Evolutionary conservation across 306 rosid species (phyloP).

Genomic region (Acacia confusa): DNA sequence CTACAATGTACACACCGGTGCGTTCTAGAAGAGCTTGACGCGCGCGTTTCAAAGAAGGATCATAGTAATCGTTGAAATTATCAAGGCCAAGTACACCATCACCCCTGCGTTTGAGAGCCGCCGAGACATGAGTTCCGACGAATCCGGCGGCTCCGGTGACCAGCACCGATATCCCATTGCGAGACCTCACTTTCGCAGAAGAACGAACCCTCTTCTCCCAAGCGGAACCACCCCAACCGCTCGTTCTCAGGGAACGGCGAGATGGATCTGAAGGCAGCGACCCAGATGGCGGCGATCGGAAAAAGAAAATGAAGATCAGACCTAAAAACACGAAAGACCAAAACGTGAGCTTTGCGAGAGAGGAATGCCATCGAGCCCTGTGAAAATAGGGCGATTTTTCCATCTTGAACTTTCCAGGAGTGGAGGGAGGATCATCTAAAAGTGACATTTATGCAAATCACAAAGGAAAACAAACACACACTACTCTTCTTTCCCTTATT

Average conservation of each 20-base stretch:
- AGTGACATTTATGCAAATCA: conserved; percentile 61
- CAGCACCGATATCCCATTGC: conserved; percentile 66
- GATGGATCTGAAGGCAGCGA: conserved; percentile 62
- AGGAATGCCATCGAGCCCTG: conserved; percentile 73
- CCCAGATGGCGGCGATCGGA: conserved; percentile 62
- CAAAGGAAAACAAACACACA: conserved; percentile 32
- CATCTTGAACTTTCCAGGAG: conserved; percentile 95
- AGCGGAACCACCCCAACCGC: conserved; percentile 80
- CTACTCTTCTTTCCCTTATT: conserved; percentile 16
- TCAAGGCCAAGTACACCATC: conserved; percentile 88
- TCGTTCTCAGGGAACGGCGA: conserved; percentile 73
- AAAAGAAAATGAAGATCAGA: conserved; percentile 78
- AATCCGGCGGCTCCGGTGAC: conserved; percentile 96
- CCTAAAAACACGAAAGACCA: conserved; percentile 78
- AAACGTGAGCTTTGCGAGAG: conserved; percentile 72
- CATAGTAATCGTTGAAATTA: conserved; percentile 84
- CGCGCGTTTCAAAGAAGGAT: conserved; percentile 77
- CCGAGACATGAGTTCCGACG: conserved; percentile 88
- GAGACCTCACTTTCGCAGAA: conserved; percentile 69
- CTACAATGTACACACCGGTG: conserved; percentile 83
- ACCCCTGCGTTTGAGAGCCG: conserved; percentile 88
- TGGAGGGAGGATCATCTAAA: conserved; percentile 73
- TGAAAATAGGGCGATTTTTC: conserved; percentile 75
- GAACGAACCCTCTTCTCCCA: conserved; percentile 87
- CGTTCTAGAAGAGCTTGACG: conserved; percentile 81